Base-by-base conservation (phyloP, 768 basidiomycete species). In the Boletus vermiculosoides region DNA sequence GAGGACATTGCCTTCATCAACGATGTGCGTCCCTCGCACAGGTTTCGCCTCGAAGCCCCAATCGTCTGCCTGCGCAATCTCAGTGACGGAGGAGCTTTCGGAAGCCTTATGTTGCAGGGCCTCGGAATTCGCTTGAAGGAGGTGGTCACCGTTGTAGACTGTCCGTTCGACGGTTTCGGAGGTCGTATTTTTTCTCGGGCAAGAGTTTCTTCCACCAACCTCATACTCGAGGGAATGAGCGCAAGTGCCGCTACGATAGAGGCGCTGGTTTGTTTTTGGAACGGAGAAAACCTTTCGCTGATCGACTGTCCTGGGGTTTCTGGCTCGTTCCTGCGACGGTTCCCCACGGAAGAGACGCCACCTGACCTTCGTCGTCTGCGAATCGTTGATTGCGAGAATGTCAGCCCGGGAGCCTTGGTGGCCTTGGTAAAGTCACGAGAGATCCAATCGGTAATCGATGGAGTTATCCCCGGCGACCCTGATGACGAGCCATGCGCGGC, bases 321-420 rank as follows among this genome's bases (percentile, higher is more conserved):
- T 12, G n/a, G 33, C 34, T 41, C 40, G 22, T 59, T 59, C 45
- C 39, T 59, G 28, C 41, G 15, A 20, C n/a, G 56, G 23, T n/a
- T 50, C 34, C 57, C 42, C 12, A 51, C 28, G 4, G 9, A 50
- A 13, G 56, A 55, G 20, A 54, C 52, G 2, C 57, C 57, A 23
- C 22, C 34, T 31, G 20, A 37, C 22, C 56, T 58, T 30, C 23
- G 57, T 16, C 45, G 57, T 36, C 44, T 59, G 16, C 49, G 23
- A 10, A 33, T 59, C 36, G 31, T 59, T 8, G 57, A 59, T 40
- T 59, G 58, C 49, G 58, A 59, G 20, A 22, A 41, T 10, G 13
- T 20, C 25, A 40, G 25, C 31, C 39, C 48, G 20, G 42, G 18
- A 13, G 30, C 37, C 0, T 40, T 59, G 45, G 23, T 52, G 5